These are phyloP conservation scores for Cardamine resedifolia DNA, from an alignment of 345 rosid species.

Conservation along the genomic window DNA sequence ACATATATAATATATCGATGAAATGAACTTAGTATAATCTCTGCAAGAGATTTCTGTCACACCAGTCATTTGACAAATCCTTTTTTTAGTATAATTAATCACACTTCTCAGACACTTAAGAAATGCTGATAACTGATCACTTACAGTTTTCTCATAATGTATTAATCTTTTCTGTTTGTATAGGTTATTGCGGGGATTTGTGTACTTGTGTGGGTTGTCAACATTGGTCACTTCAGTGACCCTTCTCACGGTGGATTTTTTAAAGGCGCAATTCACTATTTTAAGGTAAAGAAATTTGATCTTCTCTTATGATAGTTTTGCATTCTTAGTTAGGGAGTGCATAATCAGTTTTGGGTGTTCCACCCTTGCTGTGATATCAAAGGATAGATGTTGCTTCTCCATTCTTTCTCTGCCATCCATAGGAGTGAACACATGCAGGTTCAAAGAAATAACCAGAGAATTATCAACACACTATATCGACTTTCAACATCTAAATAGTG, in stretches of 20 bases:
- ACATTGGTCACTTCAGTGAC: conserved; percentile 94
- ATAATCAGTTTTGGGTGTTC: conserved; percentile 11
- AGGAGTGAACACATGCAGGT: neutral
- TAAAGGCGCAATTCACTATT: conserved; percentile 96
- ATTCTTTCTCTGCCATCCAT: conserved; percentile 16
- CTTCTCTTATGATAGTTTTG: conserved; percentile 1
- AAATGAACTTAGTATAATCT: conserved; percentile 10
- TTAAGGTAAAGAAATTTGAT: conserved; percentile 61
- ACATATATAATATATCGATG: no score
- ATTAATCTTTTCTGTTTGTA: conserved; percentile 26
- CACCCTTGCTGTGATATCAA: conserved; percentile 15
- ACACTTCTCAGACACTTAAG: conserved; percentile 5
- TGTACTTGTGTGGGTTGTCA: conserved; percentile 93
- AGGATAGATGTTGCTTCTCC: conserved; percentile 15
- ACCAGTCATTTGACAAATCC: conserved; percentile 9
- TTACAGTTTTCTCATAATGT: conserved; percentile 6
- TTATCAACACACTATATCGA: neutral
- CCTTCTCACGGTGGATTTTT: conserved; percentile 97
- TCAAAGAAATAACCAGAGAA: conserved; percentile 4
- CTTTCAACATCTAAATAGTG: conserved; percentile 11
- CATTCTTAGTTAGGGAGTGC: conserved; percentile 5
- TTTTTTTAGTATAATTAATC: neutral
- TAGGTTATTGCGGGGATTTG: conserved; percentile 99
- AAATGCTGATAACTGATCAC: conserved; percentile 16
- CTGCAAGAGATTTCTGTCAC: conserved; percentile 14